A percentile compares a stretch with the other conserved stretches of the same genome.
Conservation (phyloP, 225 moss, liverwort and hornwort species). For the Climacium dendroides region DNA sequence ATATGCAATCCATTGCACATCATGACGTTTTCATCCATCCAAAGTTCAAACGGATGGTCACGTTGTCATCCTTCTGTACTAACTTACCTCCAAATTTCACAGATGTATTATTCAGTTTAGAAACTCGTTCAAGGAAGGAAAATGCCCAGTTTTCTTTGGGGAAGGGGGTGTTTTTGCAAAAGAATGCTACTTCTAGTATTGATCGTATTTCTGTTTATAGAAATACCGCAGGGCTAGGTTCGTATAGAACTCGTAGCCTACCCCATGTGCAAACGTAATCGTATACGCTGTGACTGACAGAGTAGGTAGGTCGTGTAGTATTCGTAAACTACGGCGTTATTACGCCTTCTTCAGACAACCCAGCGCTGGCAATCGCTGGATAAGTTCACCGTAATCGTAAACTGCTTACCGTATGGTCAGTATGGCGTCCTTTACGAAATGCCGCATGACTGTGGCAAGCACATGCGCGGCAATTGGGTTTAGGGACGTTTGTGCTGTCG, state of each 20-base stretch:
- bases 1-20: neutral
- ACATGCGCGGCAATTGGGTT: neutral
- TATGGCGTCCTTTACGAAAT: neutral
- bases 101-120: neutral
- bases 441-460: neutral
- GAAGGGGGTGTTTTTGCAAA: neutral
- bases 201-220: too few species aligned
- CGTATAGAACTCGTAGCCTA: too few species aligned
- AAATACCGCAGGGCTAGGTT: too few species aligned
- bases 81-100: neutral
- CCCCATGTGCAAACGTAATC: too few species aligned
- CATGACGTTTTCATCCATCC: too few species aligned
- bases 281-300: too few species aligned
- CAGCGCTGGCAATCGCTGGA: neutral
- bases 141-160: too few species aligned
- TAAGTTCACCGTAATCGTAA: neutral
- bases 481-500: too few species aligned
- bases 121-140: neutral
- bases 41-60: too few species aligned
- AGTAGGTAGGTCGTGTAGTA: too few species aligned
- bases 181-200: too few species aligned
- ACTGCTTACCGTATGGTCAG: too few species aligned
- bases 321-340: neutral
- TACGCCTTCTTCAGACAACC: neutral
- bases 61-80: neutral